A percentile compares a stretch with the other conserved stretches of the same genome.
Evolutionary conservation across 441 rosid genomes (phyloP).

Genomic region (Macaranga tanarius): DNA sequence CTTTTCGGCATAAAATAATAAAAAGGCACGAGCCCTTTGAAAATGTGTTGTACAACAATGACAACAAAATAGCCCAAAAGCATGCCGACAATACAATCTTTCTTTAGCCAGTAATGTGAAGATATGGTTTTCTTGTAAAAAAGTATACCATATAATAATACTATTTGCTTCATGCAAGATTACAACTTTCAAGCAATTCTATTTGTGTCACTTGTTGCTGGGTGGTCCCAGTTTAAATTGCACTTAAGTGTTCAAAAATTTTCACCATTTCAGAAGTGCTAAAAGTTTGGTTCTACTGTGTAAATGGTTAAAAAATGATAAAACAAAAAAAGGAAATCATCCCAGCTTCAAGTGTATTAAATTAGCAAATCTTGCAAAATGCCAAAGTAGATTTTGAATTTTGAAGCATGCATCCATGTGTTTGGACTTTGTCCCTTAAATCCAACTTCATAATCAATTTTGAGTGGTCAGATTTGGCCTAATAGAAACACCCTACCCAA

Average conservation of each 20-base stretch:
- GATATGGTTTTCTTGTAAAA: slow-evolving; percentile 15
- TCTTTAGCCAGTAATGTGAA: slow-evolving; percentile 19
- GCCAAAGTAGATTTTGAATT: slow-evolving; percentile 8
- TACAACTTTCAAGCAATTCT: too few relatives aligned
- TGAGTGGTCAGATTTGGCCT: neutral
- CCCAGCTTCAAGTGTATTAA: too few relatives aligned
- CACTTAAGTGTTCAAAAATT: too few relatives aligned
- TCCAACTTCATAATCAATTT: neutral
- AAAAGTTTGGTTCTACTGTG: too few relatives aligned
- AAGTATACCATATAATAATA: neutral
- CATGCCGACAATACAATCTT: slow-evolving; percentile 40
- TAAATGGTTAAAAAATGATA: too few relatives aligned
- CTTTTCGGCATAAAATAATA: neutral
- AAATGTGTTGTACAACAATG: neutral
- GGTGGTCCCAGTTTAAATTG: too few relatives aligned
- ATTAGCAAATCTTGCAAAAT: neutral
- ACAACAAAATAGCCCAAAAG: slow-evolving; percentile 21
- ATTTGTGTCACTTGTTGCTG: too few relatives aligned
- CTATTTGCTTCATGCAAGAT: too few relatives aligned
- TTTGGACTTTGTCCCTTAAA: neutral
- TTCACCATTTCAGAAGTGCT: too few relatives aligned
- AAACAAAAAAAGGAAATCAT: too few relatives aligned
- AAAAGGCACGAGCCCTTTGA: slow-evolving; percentile 32
- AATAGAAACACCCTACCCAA: neutral
- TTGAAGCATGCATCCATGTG: neutral